Evolutionary conservation across 345 rosid species (phyloP), one percentile per base, ranked within the genome.

Genomic region (Odontarrhena argentea): DNA sequence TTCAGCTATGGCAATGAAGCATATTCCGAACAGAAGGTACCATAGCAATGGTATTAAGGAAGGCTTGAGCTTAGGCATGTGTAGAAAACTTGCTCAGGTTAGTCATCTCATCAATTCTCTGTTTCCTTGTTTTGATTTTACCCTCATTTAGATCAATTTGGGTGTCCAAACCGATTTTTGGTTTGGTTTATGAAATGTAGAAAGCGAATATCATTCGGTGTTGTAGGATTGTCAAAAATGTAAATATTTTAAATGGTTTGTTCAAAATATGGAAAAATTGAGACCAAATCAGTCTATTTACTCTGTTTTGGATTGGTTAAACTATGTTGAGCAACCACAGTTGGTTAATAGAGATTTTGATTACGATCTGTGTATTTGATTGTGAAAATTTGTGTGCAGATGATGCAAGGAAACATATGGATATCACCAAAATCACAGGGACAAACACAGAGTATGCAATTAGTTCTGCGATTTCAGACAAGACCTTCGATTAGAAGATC

Each of bases 371-470:
- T 40, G 2, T 60, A 8, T 61, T 3, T 61, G 15, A 40, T 48
- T 25, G 6, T 40, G 44, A 40, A 28, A 49, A 22, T 22, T 2
- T 57, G 65, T 44, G 14, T 67, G 75, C 85, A 94, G 99, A 84
- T 94, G 97, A 91, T 94, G 99, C 95, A 91, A 79, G 99, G 97
- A 46, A 82, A 87, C 53, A 86, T 94, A 65, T 86, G 92, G 92
- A 86, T 84, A 55, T 82, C 87, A 48, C 78, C 82, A 1, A 84
- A 77, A 63, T 77, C 92, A 11, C 74, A 68, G 11, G 97, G 96
- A 59, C 76, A 82, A 46, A 80, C 86, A 7, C 91, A 74, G 70
- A 83, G 89, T 76, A 94, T 87, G 89, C 77, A 85, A 55, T 77
- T 94, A 15, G 77, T 84, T 60, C 82, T 91, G 48, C 70, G 86